A percentile compares a stretch with the other conserved stretches of the same genome.
These are phyloP conservation scores for Helicocarpus griseus DNA, from an alignment of 2,329 filamentous ascomycete genomes.

Conservation along the genomic window DNA sequence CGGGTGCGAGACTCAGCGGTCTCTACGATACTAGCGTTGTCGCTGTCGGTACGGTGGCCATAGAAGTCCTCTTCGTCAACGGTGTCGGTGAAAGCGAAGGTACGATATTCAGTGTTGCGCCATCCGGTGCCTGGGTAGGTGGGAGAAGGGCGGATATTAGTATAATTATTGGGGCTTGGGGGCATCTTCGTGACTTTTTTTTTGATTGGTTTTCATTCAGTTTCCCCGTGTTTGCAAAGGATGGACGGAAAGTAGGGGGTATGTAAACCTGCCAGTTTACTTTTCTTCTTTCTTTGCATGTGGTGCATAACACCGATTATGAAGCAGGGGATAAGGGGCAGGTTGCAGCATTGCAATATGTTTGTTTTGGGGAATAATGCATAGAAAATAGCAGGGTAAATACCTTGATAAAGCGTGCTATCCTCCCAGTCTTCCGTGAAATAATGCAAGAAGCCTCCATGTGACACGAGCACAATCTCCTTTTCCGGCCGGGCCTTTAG, in stretches of 20 bases:
- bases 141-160: slow-evolving; percentile 13
- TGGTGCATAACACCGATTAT: neutral
- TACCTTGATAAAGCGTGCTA: slow-evolving; percentile 38
- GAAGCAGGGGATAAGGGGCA: neutral
- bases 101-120: slow-evolving; percentile 63
- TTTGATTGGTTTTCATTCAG: neutral
- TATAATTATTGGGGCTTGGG: slow-evolving; percentile 14
- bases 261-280: neutral
- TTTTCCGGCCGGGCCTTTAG: slow-evolving; percentile 47
- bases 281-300: neutral
- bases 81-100: slow-evolving; percentile 53
- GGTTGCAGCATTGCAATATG: neutral
- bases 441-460: slow-evolving; percentile 77
- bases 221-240: too few species aligned
- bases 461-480: slow-evolving; percentile 67
- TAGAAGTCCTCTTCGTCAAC: slow-evolving; percentile 39
- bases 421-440: slow-evolving; percentile 73
- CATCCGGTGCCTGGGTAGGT: slow-evolving; percentile 54
- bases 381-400: slow-evolving; percentile 2
- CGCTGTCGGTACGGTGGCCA: slow-evolving; percentile 24
- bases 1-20: slow-evolving; percentile 32
- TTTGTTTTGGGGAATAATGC: neutral
- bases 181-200: slow-evolving; percentile 14
- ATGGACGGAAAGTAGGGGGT: slow-evolving; percentile 3
- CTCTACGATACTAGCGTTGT: slow-evolving; percentile 34